These are phyloP conservation scores for Candida freyschussii DNA, from an alignment of 1,139 yeast genomes.

Conservation along the genomic window DNA sequence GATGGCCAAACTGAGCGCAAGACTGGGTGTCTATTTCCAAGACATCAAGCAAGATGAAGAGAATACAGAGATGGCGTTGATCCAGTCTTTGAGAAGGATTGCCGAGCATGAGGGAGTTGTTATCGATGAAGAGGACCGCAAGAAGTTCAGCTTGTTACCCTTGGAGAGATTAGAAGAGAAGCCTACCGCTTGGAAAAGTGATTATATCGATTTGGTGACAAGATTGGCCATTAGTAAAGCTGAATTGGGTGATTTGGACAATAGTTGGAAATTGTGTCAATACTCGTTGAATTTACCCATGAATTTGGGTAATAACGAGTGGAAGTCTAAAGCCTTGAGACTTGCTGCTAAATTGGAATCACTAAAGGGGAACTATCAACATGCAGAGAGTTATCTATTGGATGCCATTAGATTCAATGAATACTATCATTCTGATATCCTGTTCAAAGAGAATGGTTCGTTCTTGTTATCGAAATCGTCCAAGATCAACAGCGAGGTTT, in stretches of 20 bases:
- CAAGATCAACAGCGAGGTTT: conserved; percentile 16
- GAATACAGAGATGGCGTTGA: conserved; percentile 20
- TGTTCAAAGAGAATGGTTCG: conserved; percentile 18
- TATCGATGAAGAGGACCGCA: conserved; percentile 15
- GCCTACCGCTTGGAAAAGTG: conserved; percentile 30
- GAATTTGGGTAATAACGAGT: conserved; percentile 27
- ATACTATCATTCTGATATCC: conserved; percentile 20
- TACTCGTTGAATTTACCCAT: conserved; percentile 27
- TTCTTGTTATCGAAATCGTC: conserved; percentile 17
- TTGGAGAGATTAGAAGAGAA: conserved; percentile 16
- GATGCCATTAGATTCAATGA: conserved; percentile 37
- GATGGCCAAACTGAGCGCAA: conserved; percentile 23
- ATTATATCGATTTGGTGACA: conserved; percentile 34
- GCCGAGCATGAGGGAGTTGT: conserved; percentile 19
- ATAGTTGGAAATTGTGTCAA: conserved; percentile 29
- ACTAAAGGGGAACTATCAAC: conserved; percentile 21
- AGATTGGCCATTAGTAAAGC: conserved; percentile 32
- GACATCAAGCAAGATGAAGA: conserved; percentile 19
- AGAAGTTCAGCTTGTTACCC: conserved; percentile 25
- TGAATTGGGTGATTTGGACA: conserved; percentile 24
- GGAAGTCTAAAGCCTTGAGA: conserved; percentile 28
- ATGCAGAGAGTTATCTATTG: conserved; percentile 35
- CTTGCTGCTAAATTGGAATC: conserved; percentile 21
- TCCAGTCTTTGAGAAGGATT: conserved; percentile 25
- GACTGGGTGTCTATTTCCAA: conserved; percentile 30